A percentile compares a stretch with the other conserved stretches of the same genome.
Conservation (phyloP, 1,139 yeast species). For the Hanseniaspora gamundiae region DNA sequence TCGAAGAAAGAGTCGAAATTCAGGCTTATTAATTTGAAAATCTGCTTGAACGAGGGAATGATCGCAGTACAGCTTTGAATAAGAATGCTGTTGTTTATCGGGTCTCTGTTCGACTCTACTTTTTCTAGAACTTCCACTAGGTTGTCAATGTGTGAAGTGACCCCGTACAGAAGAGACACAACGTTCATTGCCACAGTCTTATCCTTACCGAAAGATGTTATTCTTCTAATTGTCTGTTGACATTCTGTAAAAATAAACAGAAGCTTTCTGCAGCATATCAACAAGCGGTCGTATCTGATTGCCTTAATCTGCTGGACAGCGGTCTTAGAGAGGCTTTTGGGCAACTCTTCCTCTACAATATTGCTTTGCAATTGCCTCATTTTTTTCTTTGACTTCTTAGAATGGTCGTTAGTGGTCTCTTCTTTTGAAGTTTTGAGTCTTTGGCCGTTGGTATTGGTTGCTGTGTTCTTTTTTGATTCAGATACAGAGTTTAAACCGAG, state of each 20-base stretch:
- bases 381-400: neutral
- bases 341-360: neutral
- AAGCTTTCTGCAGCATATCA: constrained; percentile 44
- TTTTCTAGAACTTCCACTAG: constrained; percentile 48
- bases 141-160: constrained; percentile 47
- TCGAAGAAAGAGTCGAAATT: constrained; percentile 37
- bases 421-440: too few relatives aligned
- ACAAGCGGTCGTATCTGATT: constrained; percentile 24
- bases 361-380: constrained; percentile 1
- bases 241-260: constrained; percentile 55
- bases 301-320: constrained; percentile 3
- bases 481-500: too few relatives aligned
- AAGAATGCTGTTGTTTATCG: constrained; percentile 17
- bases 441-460: too few relatives aligned
- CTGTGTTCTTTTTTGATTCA: too few relatives aligned
- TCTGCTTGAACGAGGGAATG: constrained; percentile 35
- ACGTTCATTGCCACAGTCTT: constrained; percentile 48
- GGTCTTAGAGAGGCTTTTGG: constrained; percentile 1
- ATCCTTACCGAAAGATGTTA: constrained; percentile 56
- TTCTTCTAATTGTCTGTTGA: constrained; percentile 54
- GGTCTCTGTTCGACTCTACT: constrained; percentile 31
- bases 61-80: constrained; percentile 28
- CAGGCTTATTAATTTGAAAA: constrained; percentile 37
- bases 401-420: too few relatives aligned
- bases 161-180: constrained; percentile 41